Evolutionary conservation across 2,329 filamentous ascomycete species (phyloP), one percentile per base, ranked within the genome.

Genomic region (Chaetomiaceae sp.): DNA sequence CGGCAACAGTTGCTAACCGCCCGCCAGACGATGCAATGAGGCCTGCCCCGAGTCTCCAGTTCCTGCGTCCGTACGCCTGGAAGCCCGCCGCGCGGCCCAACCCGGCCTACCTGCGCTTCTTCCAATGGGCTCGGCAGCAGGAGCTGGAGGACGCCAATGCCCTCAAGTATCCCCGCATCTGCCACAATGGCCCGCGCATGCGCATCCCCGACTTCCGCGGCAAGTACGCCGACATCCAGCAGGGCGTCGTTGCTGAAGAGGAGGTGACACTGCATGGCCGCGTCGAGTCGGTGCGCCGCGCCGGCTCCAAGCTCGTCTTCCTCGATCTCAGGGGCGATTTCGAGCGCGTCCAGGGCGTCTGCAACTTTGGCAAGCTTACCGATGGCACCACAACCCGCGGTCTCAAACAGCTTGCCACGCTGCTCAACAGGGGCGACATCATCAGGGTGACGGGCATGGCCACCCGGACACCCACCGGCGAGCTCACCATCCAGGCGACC

Each of bases 251-350:
- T 4, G 49, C 58, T 4, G 60, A 65, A 23, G 62, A 68, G 43
- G 58, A 66, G 45, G 60, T 64, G 21, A 62, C 68, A 2, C 55
- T 68, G 37, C 58, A 61, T 62, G 65, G 90, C 68, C 89, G 89
- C 65, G 77, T 96, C 56, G 76, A 78, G 62, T 83, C 83, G 41
- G 79, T 87, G 64, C 86, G 89, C 55, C 74, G 80, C 42, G 78
- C 82, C 48, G 85, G 91, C 58, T 84, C 81, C 60, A 89, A 87
- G 69, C 82, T 99, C 60, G 75, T 89, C 56, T 99, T 99, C 68
- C 68, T 96, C 58, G 87, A 93, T 68, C 72, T 97, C 44, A 75
- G 83, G 59, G 83, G 89, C 66, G 82, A 89, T 64, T 85, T 83
- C 51, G 71, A 82, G 59, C 80, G 77, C 57, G 68, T 95, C 30